Percentiles rank a stretch among this genome's conserved stretches.
These are phyloP conservation scores for Penstemon barbatus DNA, from an alignment of 257 asterid species.

Conservation along the genomic window DNA sequence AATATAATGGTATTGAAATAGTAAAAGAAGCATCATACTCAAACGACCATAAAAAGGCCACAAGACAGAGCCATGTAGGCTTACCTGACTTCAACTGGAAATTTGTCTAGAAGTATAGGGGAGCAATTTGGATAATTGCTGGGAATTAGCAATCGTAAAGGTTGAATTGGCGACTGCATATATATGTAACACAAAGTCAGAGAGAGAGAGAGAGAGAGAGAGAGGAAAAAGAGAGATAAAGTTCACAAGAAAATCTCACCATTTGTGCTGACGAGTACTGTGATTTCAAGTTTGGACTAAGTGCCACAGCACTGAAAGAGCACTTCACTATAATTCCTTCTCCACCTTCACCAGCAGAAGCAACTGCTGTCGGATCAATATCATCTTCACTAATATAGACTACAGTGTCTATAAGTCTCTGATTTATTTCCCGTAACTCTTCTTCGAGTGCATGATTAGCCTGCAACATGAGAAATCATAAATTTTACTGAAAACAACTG, in stretches of 20 bases:
- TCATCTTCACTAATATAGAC: slow-evolving; percentile 77
- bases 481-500: slow-evolving; percentile 16
- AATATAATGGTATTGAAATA: slow-evolving; percentile 3
- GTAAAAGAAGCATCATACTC: slow-evolving; percentile 5
- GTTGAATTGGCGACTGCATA: slow-evolving; percentile 90
- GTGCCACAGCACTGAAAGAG: slow-evolving; percentile 76
- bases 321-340: slow-evolving; percentile 86
- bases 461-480: slow-evolving; percentile 39
- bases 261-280: slow-evolving; percentile 89
- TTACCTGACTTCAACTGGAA: slow-evolving; percentile 91
- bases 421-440: slow-evolving; percentile 82
- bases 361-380: slow-evolving; percentile 76
- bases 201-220: neutral
- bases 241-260: slow-evolving; percentile 51
- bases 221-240: slow-evolving; percentile 20
- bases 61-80: slow-evolving; percentile 14
- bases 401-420: slow-evolving; percentile 76
- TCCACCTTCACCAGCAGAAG: slow-evolving; percentile 78
- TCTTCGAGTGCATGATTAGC: slow-evolving; percentile 82
- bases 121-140: slow-evolving; percentile 79
- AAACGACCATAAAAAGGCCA: slow-evolving; percentile 8
- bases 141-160: slow-evolving; percentile 79
- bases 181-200: slow-evolving; percentile 20
- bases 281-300: slow-evolving; percentile 82
- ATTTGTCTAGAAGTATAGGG: slow-evolving; percentile 82